These are phyloP conservation scores for Melaleuca alternifolia DNA, from an alignment of 345 rosid genomes.

Conservation along the genomic window DNA sequence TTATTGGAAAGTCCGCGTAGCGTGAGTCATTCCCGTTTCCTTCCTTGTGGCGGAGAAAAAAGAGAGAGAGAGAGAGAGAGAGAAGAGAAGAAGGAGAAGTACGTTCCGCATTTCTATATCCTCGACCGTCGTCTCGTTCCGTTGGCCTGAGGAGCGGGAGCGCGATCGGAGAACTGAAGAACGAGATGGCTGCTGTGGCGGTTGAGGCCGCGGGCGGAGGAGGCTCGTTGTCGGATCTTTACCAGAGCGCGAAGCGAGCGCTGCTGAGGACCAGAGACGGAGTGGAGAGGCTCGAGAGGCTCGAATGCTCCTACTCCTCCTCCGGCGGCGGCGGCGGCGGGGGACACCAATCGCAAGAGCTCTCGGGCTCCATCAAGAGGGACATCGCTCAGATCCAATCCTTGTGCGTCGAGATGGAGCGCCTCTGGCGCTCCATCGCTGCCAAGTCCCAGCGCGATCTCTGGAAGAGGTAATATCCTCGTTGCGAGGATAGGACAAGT, in stretches of 20 bases:
- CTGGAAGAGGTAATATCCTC: slow-evolving; percentile 55
- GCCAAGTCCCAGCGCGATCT: slow-evolving; percentile 87
- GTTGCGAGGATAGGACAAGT: not conserved
- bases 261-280: slow-evolving; percentile 68
- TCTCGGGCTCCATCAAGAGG: slow-evolving; percentile 51
- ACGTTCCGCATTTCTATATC: not conserved
- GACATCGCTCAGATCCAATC: slow-evolving; percentile 68
- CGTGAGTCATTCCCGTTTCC: not conserved
- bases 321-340: slow-evolving; percentile 34
- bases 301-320: slow-evolving; percentile 44
- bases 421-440: slow-evolving; percentile 71
- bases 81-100: not conserved
- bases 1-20: not conserved
- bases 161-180: not conserved
- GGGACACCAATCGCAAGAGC: slow-evolving; percentile 65
- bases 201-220: slow-evolving; percentile 29
- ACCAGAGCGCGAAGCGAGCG: slow-evolving; percentile 45
- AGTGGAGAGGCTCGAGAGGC: slow-evolving; percentile 72
- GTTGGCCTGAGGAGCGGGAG: not conserved
- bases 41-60: not conserved
- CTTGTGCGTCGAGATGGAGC: slow-evolving; percentile 69
- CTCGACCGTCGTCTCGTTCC: not conserved
- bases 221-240: slow-evolving; percentile 59
- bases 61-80: too few species aligned
- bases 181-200: not conserved